Percentiles rank a stretch among this genome's conserved stretches.
Conservation (phyloP, 192 early-diverging fungal species). For the Coemansia sp. region DNA sequence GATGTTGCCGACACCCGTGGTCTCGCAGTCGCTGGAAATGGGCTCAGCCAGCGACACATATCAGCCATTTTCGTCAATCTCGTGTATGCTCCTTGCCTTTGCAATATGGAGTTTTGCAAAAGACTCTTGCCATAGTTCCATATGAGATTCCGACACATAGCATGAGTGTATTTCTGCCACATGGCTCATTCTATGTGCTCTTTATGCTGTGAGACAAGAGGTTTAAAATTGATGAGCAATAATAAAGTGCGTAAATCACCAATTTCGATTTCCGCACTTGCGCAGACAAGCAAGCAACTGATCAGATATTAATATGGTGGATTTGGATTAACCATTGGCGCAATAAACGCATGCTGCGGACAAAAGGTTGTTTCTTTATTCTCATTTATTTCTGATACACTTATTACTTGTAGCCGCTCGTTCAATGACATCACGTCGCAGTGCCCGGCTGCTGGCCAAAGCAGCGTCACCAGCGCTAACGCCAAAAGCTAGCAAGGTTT, state of each 20-base stretch:
- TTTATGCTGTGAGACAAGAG: too few species aligned
- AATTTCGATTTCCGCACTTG: too few species aligned
- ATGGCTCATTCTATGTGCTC: too few species aligned
- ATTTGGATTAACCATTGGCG: too few species aligned
- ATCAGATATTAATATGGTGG: too few species aligned
- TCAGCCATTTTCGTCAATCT: slow-evolving; percentile 24
- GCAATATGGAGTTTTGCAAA: too few species aligned
- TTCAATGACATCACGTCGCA: slow-evolving; percentile 23
- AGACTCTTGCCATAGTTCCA: too few species aligned
- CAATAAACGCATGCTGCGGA: neutral
- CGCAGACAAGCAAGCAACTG: too few species aligned
- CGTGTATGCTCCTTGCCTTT: neutral
- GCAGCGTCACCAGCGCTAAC: neutral
- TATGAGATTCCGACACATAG: too few species aligned
- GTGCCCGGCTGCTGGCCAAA: slow-evolving; percentile 34
- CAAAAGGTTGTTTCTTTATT: neutral
- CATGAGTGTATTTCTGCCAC: too few species aligned
- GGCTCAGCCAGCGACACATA: slow-evolving; percentile 36
- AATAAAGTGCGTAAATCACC: too few species aligned
- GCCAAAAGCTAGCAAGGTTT: slow-evolving; percentile 3
- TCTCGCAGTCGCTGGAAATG: slow-evolving; percentile 30
- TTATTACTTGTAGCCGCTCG: neutral
- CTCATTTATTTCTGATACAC: neutral
- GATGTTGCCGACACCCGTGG: slow-evolving; percentile 8
- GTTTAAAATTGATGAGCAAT: too few species aligned